phyloP scores from a whole-genome alignment of 805 yeast species.

The Candida germanica region DNA sequence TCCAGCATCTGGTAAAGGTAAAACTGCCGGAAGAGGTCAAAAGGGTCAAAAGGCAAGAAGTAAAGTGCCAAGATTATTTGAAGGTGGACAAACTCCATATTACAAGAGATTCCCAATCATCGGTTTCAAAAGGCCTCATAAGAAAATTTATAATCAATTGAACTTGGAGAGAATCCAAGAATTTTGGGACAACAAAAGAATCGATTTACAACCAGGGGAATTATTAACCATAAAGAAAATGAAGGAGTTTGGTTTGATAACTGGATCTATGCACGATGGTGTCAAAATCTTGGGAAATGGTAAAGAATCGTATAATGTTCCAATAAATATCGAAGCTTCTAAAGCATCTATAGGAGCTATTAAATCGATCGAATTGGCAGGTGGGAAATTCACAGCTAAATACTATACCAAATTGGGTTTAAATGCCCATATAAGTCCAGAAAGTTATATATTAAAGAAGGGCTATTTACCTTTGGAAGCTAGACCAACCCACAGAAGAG shows the following conservation, averaged over 20 bases:
- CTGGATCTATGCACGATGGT: conserved; percentile 74
- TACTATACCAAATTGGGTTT: conserved; percentile 63
- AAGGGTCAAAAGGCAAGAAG: conserved; percentile 98
- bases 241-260: conserved; percentile 68
- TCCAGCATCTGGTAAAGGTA: conserved; percentile 89
- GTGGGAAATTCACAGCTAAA: conserved; percentile 71
- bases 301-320: conserved; percentile 45
- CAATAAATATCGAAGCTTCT: conserved; percentile 77
- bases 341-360: conserved; percentile 78
- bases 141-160: conserved; percentile 51
- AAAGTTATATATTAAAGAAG: conserved; percentile 59
- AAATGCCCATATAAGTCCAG: conserved; percentile 74
- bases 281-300: conserved; percentile 78
- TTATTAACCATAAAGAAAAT: conserved; percentile 72
- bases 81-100: conserved; percentile 98
- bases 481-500: conserved; percentile 80
- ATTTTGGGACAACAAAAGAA: conserved; percentile 66
- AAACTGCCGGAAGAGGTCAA: conserved; percentile 95
- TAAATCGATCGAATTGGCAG: conserved; percentile 63
- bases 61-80: conserved; percentile 87
- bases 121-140: conserved; percentile 74
- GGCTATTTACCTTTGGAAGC: conserved; percentile 84
- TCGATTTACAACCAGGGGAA: conserved; percentile 56
- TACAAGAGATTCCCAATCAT: conserved; percentile 80
- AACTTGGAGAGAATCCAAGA: conserved; percentile 68